phyloP scores from a whole-genome alignment of 176 grass and related monocot species.

The Elaeis guineensis region DNA sequence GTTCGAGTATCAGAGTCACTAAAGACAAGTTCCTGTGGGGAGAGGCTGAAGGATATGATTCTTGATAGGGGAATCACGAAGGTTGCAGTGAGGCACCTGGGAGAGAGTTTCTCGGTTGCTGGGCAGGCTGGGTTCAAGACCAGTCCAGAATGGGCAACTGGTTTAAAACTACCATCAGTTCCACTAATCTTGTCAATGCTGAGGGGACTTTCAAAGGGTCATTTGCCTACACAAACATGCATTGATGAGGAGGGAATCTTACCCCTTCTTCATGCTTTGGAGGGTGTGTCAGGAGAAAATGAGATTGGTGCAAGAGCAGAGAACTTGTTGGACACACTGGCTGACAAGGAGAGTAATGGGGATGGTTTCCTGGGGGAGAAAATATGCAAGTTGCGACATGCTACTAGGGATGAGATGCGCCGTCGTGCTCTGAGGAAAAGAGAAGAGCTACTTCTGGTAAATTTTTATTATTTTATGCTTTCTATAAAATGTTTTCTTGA shows the following conservation, averaged over 20 bases:
- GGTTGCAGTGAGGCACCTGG: constrained; percentile 61
- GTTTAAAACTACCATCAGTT: constrained; percentile 78
- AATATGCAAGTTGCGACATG: constrained; percentile 72
- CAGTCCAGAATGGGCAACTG: constrained; percentile 63
- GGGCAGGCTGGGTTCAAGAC: constrained; percentile 54
- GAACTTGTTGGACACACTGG: constrained; percentile 91
- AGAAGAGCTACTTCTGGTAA: constrained; percentile 80
- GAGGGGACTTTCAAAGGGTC: constrained; percentile 83
- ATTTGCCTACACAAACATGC: constrained; percentile 84
- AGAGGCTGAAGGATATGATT: constrained; percentile 94
- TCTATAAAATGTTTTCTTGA: too few relatives aligned
- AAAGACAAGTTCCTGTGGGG: constrained; percentile 89
- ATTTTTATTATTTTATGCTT: neutral
- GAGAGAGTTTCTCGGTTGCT: constrained; percentile 58
- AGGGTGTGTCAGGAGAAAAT: constrained; percentile 85
- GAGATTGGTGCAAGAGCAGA: constrained; percentile 94
- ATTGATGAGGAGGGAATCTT: constrained; percentile 81
- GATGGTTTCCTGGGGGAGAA: constrained; percentile 78
- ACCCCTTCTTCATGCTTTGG: constrained; percentile 85
- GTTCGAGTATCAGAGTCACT: constrained; percentile 96
- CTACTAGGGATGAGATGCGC: constrained; percentile 87
- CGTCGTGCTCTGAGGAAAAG: constrained; percentile 78
- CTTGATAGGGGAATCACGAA: constrained; percentile 73
- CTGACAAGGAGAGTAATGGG: constrained; percentile 90
- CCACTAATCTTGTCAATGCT: constrained; percentile 86